A percentile compares a stretch with the other conserved stretches of the same genome.
phyloP scores from a whole-genome alignment of 2,329 filamentous ascomycete genomes.

The Fusarium equiseti region DNA sequence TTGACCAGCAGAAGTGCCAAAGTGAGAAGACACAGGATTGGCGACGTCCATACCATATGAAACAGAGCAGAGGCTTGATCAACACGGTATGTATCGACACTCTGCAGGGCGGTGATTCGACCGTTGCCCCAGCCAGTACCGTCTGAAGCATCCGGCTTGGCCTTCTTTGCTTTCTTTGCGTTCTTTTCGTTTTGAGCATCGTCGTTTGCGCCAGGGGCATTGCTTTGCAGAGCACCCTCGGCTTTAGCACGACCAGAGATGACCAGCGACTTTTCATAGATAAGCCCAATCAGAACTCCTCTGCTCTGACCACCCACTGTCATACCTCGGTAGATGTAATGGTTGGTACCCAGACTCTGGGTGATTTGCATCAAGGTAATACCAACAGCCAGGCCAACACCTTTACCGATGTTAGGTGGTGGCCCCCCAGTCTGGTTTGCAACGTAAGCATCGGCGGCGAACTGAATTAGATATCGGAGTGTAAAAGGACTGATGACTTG shows the following conservation, averaged over 20 bases:
- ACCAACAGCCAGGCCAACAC: conserved; percentile 85
- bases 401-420: conserved; percentile 76
- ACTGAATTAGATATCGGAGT: conserved; percentile 87
- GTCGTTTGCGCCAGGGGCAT: conserved; percentile 58
- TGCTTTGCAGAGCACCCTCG: conserved; percentile 67
- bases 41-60: conserved; percentile 91
- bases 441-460: conserved; percentile 82
- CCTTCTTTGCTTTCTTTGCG: conserved; percentile 55
- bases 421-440: conserved; percentile 65
- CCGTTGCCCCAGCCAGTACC: conserved; percentile 92
- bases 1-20: conserved; percentile 86
- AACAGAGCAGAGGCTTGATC: conserved; percentile 91
- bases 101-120: conserved; percentile 92
- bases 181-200: conserved; percentile 56
- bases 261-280: conserved; percentile 93
- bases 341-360: conserved; percentile 84
- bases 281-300: conserved; percentile 83
- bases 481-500: conserved; percentile 89
- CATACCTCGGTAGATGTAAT: conserved; percentile 95
- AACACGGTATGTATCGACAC: conserved; percentile 91
- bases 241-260: conserved; percentile 90
- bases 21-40: conserved; percentile 81
- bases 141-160: conserved; percentile 63
- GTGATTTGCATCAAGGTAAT: conserved; percentile 87
- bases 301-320: conserved; percentile 87